These are phyloP conservation scores for Suillus discolor DNA, from an alignment of 768 basidiomycete genomes.

Conservation along the genomic window DNA sequence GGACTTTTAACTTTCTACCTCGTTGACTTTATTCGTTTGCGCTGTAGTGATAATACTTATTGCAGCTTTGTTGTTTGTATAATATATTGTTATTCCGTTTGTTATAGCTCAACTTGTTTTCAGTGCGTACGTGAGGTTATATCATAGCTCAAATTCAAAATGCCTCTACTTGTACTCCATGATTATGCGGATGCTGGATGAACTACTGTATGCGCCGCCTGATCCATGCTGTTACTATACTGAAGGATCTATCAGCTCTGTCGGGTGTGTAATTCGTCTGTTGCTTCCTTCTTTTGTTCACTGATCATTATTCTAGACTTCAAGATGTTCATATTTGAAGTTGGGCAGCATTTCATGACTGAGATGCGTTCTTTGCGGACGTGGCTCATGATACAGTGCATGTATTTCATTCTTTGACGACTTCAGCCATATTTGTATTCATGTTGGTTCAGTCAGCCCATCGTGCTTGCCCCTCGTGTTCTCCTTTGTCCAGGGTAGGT, in stretches of 20 bases:
- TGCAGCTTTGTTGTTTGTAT: conserved; percentile 23
- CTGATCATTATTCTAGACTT: not conserved
- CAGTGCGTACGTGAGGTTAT: not conserved
- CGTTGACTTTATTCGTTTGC: not conserved
- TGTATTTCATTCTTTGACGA: not conserved
- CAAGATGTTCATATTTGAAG: not conserved
- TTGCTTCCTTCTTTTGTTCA: not conserved
- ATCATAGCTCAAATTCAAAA: not conserved
- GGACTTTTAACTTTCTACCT: not conserved
- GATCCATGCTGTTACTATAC: not conserved
- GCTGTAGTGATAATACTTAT: not conserved
- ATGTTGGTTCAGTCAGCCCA: not conserved
- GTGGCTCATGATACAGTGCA: not conserved
- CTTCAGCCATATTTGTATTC: not conserved
- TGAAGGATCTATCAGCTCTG: not conserved
- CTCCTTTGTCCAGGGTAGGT: conserved; percentile 3
- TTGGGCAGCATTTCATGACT: not conserved
- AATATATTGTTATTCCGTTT: conserved; percentile 30
- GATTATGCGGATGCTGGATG: not conserved
- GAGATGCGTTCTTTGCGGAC: not conserved
- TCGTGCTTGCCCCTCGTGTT: conserved; percentile 7
- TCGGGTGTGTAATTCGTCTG: not conserved
- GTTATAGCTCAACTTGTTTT: not conserved
- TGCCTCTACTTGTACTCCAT: not conserved
- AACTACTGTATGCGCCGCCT: not conserved